Conservation (phyloP, 768 basidiomycete genomes). For the Tephrocybe rancida region DNA sequence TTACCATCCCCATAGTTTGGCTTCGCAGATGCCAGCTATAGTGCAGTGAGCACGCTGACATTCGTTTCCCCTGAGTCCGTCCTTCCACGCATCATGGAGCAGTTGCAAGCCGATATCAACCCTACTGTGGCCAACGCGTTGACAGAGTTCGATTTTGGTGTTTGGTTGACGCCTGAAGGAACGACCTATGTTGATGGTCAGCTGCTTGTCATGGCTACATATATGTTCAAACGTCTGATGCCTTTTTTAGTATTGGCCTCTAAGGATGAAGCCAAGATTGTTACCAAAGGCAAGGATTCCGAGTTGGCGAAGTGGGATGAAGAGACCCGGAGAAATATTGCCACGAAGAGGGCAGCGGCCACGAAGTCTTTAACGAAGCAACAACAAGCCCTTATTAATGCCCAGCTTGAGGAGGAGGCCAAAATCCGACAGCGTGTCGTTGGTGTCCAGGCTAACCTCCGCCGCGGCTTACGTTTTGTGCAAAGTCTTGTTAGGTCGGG, state of each 20-base stretch:
- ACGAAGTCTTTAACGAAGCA: constrained; percentile 71
- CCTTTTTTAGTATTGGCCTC: constrained; percentile 58
- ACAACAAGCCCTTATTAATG: constrained; percentile 80
- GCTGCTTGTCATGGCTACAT: constrained; percentile 6
- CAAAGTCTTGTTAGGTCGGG: constrained; percentile 56
- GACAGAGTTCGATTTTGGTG: constrained; percentile 73
- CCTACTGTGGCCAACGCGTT: constrained; percentile 58
- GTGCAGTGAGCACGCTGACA: constrained; percentile 72
- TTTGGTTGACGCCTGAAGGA: constrained; percentile 89
- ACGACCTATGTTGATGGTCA: constrained; percentile 79
- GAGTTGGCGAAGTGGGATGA: constrained; percentile 96
- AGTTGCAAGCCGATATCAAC: constrained; percentile 68
- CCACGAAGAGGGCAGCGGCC: constrained; percentile 70
- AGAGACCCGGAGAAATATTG: constrained; percentile 85
- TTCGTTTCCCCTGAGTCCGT: constrained; percentile 77
- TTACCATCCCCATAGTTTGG: constrained; percentile 33
- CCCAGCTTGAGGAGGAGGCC: constrained; percentile 82
- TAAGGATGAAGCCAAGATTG: constrained; percentile 49
- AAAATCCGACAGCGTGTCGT: constrained; percentile 64
- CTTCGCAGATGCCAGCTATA: constrained; percentile 70
- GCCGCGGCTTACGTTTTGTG: constrained; percentile 73
- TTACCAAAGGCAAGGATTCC: constrained; percentile 81
- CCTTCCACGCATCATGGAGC: constrained; percentile 70
- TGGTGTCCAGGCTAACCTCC: constrained; percentile 52
- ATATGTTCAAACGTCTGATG: neutral